Conservation (phyloP, 768 basidiomycete species). For the Suillus fuscotomentosus region DNA sequence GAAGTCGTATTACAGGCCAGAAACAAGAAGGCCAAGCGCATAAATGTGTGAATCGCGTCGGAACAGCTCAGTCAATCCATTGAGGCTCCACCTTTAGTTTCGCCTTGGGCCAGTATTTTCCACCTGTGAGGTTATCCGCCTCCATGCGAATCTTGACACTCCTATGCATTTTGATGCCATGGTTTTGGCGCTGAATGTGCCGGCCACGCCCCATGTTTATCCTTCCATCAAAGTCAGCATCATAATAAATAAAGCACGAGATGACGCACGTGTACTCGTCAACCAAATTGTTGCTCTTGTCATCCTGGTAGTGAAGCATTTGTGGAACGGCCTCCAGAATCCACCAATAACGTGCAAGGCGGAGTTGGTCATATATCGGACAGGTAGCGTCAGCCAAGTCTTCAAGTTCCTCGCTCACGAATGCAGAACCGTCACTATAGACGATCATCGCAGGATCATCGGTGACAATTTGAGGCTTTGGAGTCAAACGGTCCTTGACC, state of each 20-base stretch:
- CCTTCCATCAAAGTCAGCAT: conserved; percentile 8
- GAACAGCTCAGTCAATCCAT: conserved; percentile 37
- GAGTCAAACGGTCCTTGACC: conserved; percentile 7
- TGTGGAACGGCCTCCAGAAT: conserved; percentile 55
- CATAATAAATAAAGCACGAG: neutral
- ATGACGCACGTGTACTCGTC: conserved; percentile 17
- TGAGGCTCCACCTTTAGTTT: conserved; percentile 33
- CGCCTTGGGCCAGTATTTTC: conserved; percentile 41
- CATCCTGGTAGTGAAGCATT: conserved; percentile 24
- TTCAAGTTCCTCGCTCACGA: conserved; percentile 56
- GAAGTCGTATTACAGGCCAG: neutral
- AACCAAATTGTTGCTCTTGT: conserved; percentile 19
- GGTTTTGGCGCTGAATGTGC: conserved; percentile 37
- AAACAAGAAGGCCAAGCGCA: neutral
- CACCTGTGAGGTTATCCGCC: conserved; percentile 32
- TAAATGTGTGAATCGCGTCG: neutral
- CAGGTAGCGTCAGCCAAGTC: conserved; percentile 58
- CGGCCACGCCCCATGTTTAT: conserved; percentile 43
- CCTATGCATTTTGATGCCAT: conserved; percentile 43
- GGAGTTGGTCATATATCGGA: conserved; percentile 56
- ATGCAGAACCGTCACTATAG: conserved; percentile 16
- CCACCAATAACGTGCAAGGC: conserved; percentile 57
- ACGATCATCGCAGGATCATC: conserved; percentile 16
- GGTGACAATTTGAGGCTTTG: conserved; percentile 17
- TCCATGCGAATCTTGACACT: conserved; percentile 52